Conservation (phyloP, 805 yeast species). For the Wickerhamiella azymoides region DNA sequence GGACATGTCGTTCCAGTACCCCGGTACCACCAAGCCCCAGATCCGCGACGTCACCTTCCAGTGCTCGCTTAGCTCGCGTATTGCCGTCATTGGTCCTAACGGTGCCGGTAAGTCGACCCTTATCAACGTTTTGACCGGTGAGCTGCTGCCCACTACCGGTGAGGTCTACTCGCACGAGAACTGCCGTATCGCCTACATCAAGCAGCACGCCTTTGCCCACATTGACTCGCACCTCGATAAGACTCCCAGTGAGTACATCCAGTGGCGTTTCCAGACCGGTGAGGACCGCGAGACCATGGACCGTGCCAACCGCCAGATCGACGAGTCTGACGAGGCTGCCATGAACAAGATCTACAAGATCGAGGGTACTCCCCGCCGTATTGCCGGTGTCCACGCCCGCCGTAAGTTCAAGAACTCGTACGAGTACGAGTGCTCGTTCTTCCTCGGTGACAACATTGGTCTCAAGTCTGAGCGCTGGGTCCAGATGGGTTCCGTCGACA, state of each 20-base stretch:
- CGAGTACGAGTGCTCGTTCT: slow-evolving; percentile 98
- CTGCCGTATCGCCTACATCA: slow-evolving; percentile 99
- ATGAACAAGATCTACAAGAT: slow-evolving; percentile 99
- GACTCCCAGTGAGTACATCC: slow-evolving; percentile 99
- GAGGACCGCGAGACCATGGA: slow-evolving; percentile 99
- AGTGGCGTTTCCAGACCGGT: slow-evolving; percentile 99
- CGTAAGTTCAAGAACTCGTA: slow-evolving; percentile 99
- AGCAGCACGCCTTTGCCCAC: slow-evolving; percentile 99
- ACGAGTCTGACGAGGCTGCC: slow-evolving; percentile 91
- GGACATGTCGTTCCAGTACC: slow-evolving; percentile 98
- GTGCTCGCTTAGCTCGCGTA: slow-evolving; percentile 97
- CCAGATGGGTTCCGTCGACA: slow-evolving; percentile 98
- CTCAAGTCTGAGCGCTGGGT: slow-evolving; percentile 99
- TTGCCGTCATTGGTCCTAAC: slow-evolving; percentile 99
- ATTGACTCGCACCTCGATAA: slow-evolving; percentile 97
- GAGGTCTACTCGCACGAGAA: slow-evolving; percentile 99
- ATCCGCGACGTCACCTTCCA: slow-evolving; percentile 85
- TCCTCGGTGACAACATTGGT: slow-evolving; percentile 96
- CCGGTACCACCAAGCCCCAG: slow-evolving; percentile 97
- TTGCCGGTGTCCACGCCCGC: slow-evolving; percentile 86
- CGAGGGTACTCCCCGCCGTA: slow-evolving; percentile 97
- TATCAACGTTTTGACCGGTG: slow-evolving; percentile 98
- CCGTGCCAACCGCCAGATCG: slow-evolving; percentile 98
- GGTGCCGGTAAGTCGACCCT: slow-evolving; percentile 99
- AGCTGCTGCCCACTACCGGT: slow-evolving; percentile 94